Evolutionary conservation across 768 basidiomycete species (phyloP), one percentile per base, ranked within the genome.

Genomic region (Gymnopilus junonius): DNA sequence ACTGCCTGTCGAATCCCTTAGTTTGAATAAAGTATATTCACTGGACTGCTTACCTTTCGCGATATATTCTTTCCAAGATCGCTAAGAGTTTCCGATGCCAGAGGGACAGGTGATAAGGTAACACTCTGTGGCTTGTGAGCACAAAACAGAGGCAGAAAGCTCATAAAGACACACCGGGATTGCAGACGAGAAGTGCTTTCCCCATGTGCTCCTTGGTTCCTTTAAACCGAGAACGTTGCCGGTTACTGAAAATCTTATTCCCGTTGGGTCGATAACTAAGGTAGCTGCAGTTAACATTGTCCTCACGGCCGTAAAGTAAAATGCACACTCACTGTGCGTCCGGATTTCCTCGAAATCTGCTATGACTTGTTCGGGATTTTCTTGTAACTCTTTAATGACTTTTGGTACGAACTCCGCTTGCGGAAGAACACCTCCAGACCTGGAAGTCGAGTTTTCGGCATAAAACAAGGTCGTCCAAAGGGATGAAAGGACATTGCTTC

Each of bases 231-330:
- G 69, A 43, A 99, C 80, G 69, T 97, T 89, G 11, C 97, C 97
- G n/a, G 90, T 86, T 10, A 99, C 91, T 1, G 93, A 92, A 73
- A 99, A 91, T 39, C 97, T 88, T 21, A 95, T 82, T 42, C 89
- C 92, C 20, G 87, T 84, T 3, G 97, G 93, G 64, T 92, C 82
- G 12, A 89, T 91, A 65, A 97, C 95, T 99, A 54, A 10, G 23
- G 53, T 8, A 20, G 1, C 31, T 31, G 50, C 14, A 4, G 20
- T 54, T 7, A 37, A 20, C 7, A 37, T 10, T 25, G n/a, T 23
- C 12, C 29, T 63, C 48, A 51, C 14, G 14, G 17, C 8, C 32
- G 12, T 31, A 54, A 15, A 3, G n/a, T n/a, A 56, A 29, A 14
- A 14, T n/a, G 20, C 25, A 29, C n/a, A 80, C 93, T 70, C 66